phyloP scores from a whole-genome alignment of 2,329 filamentous ascomycete species.

The Iodosphaeria phyllophila region DNA sequence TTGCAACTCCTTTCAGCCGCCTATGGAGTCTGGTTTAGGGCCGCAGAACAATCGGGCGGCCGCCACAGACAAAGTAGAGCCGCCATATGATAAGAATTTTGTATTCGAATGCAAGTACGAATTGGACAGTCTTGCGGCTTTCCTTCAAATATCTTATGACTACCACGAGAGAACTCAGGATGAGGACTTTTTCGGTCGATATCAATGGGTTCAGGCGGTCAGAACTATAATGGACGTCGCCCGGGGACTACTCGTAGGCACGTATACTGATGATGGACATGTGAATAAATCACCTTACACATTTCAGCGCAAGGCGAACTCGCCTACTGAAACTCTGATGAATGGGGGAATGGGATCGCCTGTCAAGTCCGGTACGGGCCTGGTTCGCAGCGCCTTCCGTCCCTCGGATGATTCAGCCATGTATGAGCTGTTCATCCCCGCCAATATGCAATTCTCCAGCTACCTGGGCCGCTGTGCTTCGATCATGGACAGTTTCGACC shows the following conservation, averaged over 20 bases:
- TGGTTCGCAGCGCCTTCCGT: slow-evolving; percentile 75
- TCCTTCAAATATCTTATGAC: slow-evolving; percentile 63
- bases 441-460: slow-evolving; percentile 67
- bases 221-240: slow-evolving; percentile 51
- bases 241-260: slow-evolving; percentile 51
- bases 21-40: slow-evolving; percentile 49
- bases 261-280: slow-evolving; percentile 18
- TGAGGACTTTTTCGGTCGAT: slow-evolving; percentile 51
- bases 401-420: slow-evolving; percentile 80
- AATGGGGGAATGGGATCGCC: slow-evolving; percentile 68
- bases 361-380: slow-evolving; percentile 55
- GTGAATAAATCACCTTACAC: slow-evolving; percentile 34
- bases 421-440: slow-evolving; percentile 73
- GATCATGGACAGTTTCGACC: slow-evolving; percentile 23
- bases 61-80: slow-evolving; percentile 37
- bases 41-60: slow-evolving; percentile 38
- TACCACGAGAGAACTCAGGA: slow-evolving; percentile 62
- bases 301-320: slow-evolving; percentile 55
- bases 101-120: slow-evolving; percentile 97
- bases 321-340: slow-evolving; percentile 63
- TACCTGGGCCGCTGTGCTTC: slow-evolving; percentile 33
- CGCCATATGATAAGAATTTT: slow-evolving; percentile 44
- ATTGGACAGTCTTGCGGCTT: slow-evolving; percentile 75
- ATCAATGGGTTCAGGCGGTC: slow-evolving; percentile 56
- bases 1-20: slow-evolving; percentile 84